Percentiles rank a stretch among this genome's conserved stretches.
Conservation (phyloP, 2,329 filamentous ascomycete species). For the Zymoseptoria passerinii region DNA sequence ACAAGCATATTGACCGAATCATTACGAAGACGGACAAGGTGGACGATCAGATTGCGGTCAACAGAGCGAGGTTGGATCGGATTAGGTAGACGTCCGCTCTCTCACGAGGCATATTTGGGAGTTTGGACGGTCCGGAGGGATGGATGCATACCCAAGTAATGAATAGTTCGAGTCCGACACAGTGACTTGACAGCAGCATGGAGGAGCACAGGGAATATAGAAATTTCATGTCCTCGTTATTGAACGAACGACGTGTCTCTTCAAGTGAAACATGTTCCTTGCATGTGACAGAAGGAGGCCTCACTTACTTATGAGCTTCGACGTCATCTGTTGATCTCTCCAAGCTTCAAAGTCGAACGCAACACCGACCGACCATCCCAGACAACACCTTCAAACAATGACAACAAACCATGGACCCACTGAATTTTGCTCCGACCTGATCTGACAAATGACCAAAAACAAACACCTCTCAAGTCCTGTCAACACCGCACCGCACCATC, state of each 20-base stretch:
- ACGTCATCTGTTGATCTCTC: neutral
- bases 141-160: neutral
- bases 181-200: neutral
- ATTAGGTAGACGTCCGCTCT: slow-evolving; percentile 37
- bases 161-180: neutral
- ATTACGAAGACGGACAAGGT: slow-evolving; percentile 63
- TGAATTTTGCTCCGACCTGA: neutral
- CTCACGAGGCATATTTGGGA: neutral
- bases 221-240: neutral
- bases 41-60: slow-evolving; percentile 72
- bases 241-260: neutral
- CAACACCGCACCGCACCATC: neutral
- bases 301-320: neutral
- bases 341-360: neutral
- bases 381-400: neutral
- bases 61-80: slow-evolving; percentile 61
- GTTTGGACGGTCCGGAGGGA: neutral
- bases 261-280: neutral
- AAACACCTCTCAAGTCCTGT: neutral
- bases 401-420: neutral
- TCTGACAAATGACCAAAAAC: neutral
- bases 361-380: neutral
- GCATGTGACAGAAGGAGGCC: neutral
- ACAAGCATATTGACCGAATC: slow-evolving; percentile 68
- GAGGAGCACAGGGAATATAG: neutral